These are phyloP conservation scores for Triticum timopheevii DNA, from an alignment of 176 grass and related monocot species.

Conservation along the genomic window DNA sequence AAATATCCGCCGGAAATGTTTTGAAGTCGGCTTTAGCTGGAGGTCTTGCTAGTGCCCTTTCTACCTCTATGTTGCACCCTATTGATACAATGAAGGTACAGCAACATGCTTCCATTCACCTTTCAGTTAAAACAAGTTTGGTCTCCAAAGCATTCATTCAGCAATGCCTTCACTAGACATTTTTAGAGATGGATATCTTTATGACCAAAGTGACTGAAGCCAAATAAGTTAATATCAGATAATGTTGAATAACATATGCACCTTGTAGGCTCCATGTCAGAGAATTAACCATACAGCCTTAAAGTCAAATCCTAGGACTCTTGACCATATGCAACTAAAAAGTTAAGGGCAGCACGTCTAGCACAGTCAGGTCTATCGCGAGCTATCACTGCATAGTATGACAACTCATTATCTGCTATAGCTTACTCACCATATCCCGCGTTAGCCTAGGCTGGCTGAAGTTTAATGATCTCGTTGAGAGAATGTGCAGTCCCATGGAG, in stretches of 20 bases:
- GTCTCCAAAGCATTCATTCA: neutral
- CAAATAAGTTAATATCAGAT: neutral
- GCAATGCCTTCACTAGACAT: neutral
- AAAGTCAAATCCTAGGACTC: neutral
- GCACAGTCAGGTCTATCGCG: neutral
- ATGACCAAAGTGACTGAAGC: neutral
- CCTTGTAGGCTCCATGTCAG: neutral
- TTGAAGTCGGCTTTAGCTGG: conserved; percentile 97
- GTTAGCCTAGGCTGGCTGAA: neutral
- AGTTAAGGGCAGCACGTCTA: neutral
- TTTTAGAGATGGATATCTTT: neutral
- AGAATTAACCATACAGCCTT: neutral
- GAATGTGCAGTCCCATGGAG: neutral
- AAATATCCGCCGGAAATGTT: conserved; percentile 82
- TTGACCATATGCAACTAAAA: conserved; percentile 19
- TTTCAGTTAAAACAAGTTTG: conserved; percentile 21
- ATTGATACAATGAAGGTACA: conserved; percentile 97
- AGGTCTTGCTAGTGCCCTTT: conserved; percentile 91
- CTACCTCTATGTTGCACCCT: conserved; percentile 88
- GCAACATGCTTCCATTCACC: neutral
- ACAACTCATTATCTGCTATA: neutral
- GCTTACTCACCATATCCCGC: neutral
- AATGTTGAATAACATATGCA: neutral
- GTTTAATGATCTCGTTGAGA: neutral
- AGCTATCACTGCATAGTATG: conserved; percentile 12